Evolutionary conservation across 2,329 filamentous ascomycete genomes (phyloP), one percentile per base, ranked within the genome.

Genomic region (Penicillium sp.): DNA sequence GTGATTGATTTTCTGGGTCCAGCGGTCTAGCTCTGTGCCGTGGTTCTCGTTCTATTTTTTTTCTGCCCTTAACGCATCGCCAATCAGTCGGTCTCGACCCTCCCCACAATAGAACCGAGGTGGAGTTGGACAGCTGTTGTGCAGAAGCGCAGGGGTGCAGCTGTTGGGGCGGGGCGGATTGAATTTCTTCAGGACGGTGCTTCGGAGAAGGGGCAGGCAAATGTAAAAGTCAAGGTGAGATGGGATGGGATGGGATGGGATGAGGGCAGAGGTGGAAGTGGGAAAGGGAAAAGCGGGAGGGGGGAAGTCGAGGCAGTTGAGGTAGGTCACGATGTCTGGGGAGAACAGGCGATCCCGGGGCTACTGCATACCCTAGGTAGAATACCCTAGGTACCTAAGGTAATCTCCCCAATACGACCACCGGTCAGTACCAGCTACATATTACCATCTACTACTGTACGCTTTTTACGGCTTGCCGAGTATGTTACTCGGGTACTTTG

Each of bases 1-100:
- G 68, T 70, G 65, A 68, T 67, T 59, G 64, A 68, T 68, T 67
- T 64, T 58, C 58, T 54, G 57, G 59, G 41, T 48, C 54, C 56
- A 54, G 48, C 48, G 54, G 51, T 50, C 44, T 53, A 46, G 57
- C 59, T 60, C 57, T 63, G 54, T 59, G 46, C 54, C 55, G 51
- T 56, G 49, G 58, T 58, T 52, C 30, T 49, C 37, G 27, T 48
- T 30, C 23, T 59, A 55, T 59, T 57, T 52, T n/a, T 40, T 40
- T 54, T 48, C 30, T 55, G 33, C 30, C 29, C 34, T 59, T 46
- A 55, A 46, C 42, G 48, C 56, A 59, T 61, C 39, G 54, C 61
- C 54, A 63, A 62, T 61, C 59, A 60, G 41, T 60, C 49, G 53
- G 52, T 62, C 59, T 62, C 58, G 59, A 60, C 45, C 44, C 55